Base-by-base conservation (phyloP, 139 green algal genomes). In the Tetradesmus obliquus region DNA sequence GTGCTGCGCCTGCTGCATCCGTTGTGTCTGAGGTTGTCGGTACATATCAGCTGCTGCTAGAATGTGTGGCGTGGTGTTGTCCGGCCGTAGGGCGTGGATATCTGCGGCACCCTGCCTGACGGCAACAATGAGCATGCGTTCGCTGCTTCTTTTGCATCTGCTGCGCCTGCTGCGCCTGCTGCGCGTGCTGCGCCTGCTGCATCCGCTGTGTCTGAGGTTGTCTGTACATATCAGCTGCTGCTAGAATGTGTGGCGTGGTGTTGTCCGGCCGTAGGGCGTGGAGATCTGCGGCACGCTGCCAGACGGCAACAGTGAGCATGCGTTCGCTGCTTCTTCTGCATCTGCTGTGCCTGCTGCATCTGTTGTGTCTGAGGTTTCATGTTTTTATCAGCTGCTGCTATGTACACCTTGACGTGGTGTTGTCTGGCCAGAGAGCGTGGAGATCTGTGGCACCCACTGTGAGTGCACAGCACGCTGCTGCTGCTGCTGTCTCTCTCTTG, bases 241-340 rank as follows among this genome's bases (percentile, higher is more conserved):
- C 91, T 87, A 66, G 66, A 86, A 89, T 55, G 87, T 87, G 32
- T 45, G 32, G 32, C 32, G 32, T 45, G 32, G 2, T 2, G 5
- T 79, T 13, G 22, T 6, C 6, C 96, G 95, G 82, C 95, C 84
- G 1, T 62, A 62, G 3, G 74, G 22, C 1, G 89, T 95, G 54
- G 82, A 91, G 10, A 69, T 97, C n/a, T 87, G 87, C 53, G 95
- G 95, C 60, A 93, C 32, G 17, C 69, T 96, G 82, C 88, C 95
- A 51, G 86, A 86, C 53, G 94, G 95, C 13, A 66, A 76, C 15
- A 71, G 93, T 95, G 79, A 90, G 32, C 32, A 45, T 45, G 32
- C 19, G 32, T 57, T 5, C 19, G 24, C 79, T 60, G 45, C 45
- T n/a, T 4, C 32, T 84, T 45, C 79, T 84, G 32, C 45, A 58